These are phyloP conservation scores for Leptographium wingfieldii DNA, from an alignment of 2,329 filamentous ascomycete species.

Conservation along the genomic window DNA sequence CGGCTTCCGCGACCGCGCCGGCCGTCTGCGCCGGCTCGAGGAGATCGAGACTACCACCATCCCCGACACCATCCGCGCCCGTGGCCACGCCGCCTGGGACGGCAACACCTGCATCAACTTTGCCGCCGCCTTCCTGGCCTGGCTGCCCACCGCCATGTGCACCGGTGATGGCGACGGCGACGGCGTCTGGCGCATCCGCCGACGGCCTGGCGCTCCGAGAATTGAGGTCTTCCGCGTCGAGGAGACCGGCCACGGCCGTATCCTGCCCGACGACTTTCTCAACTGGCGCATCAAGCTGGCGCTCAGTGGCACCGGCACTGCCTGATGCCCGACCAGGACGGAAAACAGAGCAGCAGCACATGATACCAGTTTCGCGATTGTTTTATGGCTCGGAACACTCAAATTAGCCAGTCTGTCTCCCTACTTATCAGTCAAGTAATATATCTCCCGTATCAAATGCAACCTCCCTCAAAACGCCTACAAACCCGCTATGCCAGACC, in stretches of 20 bases:
- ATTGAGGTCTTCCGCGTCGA: slow-evolving; percentile 67
- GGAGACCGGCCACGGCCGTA: slow-evolving; percentile 61
- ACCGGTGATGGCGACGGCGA: slow-evolving; percentile 15
- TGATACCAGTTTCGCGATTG: too few relatives aligned
- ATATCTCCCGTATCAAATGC: background rate
- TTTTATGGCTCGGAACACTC: too few relatives aligned
- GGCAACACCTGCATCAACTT: slow-evolving; percentile 93
- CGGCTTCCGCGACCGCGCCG: slow-evolving; percentile 65
- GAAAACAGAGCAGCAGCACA: background rate
- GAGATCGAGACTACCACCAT: slow-evolving; percentile 72
- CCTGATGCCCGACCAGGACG: background rate
- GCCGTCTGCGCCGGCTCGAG: slow-evolving; percentile 59
- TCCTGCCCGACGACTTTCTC: slow-evolving; percentile 66
- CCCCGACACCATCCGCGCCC: slow-evolving; percentile 58
- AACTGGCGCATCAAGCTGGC: slow-evolving; percentile 54
- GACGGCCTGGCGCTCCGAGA: slow-evolving; percentile 44
- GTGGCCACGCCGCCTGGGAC: slow-evolving; percentile 61
- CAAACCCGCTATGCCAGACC: slow-evolving; percentile 2
- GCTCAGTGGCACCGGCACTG: slow-evolving; percentile 12
- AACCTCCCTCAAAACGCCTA: background rate
- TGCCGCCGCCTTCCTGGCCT: slow-evolving; percentile 62
- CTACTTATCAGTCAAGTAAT: background rate
- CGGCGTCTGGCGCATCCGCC: slow-evolving; percentile 71
- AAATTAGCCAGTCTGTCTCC: too few relatives aligned
- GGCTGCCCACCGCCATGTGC: slow-evolving; percentile 47